Percentiles rank a stretch among this genome's conserved stretches.
phyloP scores from a whole-genome alignment of 139 green algal genomes.

The Asterochloris sp. region DNA sequence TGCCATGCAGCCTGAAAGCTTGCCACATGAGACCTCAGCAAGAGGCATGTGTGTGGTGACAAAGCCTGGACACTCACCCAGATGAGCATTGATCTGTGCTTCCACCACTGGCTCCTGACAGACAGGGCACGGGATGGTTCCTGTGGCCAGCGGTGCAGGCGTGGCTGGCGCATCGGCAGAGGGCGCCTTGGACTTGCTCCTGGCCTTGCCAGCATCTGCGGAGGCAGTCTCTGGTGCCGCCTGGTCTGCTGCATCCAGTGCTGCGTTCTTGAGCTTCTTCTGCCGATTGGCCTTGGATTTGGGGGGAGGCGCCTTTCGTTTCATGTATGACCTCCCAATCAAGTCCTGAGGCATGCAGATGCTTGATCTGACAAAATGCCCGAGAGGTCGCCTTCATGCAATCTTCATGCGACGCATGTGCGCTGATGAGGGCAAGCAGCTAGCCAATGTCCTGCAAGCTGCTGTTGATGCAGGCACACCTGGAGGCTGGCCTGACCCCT shows the following conservation, averaged over 20 bases:
- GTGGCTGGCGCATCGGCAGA: not conserved
- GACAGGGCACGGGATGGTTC: not conserved
- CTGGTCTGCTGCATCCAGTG: not conserved
- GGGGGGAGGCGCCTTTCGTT: not conserved
- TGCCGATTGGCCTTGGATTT: not conserved
- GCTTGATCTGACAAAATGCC: too few relatives aligned
- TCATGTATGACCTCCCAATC: slow-evolving; percentile 13
- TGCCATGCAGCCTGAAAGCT: too few relatives aligned
- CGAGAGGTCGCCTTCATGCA: too few relatives aligned
- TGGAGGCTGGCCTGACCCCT: not conserved
- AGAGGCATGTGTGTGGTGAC: too few relatives aligned
- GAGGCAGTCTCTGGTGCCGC: not conserved
- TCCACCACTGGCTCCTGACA: not conserved
- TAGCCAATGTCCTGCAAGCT: too few relatives aligned
- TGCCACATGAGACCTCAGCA: too few relatives aligned
- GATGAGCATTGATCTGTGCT: slow-evolving; percentile 3
- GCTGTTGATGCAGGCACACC: too few relatives aligned
- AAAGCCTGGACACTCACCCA: not conserved
- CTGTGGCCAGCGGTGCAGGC: not conserved
- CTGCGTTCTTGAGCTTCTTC: not conserved
- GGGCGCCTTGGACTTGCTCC: not conserved
- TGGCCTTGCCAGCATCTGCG: not conserved
- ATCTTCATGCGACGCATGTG: too few relatives aligned
- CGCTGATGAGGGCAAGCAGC: too few relatives aligned
- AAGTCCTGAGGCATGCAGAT: not conserved